A percentile compares a stretch with the other conserved stretches of the same genome.
These are phyloP conservation scores for Termitomyces sp. DNA, from an alignment of 768 basidiomycete genomes.

Conservation along the genomic window DNA sequence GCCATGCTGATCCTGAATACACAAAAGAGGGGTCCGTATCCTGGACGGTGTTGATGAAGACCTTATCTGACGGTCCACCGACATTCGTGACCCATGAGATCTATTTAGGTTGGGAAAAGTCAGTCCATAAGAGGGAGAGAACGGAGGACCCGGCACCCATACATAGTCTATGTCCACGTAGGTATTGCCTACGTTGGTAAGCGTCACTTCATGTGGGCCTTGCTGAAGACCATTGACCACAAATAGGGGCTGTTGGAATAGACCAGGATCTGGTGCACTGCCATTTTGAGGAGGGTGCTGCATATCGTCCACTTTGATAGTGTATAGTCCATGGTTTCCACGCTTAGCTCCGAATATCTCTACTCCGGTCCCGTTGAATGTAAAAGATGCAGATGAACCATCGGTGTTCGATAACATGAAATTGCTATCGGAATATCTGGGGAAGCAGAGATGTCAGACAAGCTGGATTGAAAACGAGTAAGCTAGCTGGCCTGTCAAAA, in stretches of 20 bases:
- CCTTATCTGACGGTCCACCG: constrained; percentile 24
- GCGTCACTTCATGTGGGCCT: constrained; percentile 36
- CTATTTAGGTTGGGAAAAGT: constrained; percentile 19
- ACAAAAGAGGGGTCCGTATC: constrained; percentile 37
- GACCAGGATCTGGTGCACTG: constrained; percentile 18
- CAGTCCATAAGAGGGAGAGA: not conserved
- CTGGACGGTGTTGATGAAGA: constrained; percentile 28
- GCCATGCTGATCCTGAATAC: constrained; percentile 35
- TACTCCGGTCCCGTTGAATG: constrained; percentile 49
- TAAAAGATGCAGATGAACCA: constrained; percentile 35
- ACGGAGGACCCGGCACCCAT: constrained; percentile 12
- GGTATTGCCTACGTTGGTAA: constrained; percentile 26
- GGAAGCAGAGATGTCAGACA: not conserved
- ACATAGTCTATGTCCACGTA: constrained; percentile 52
- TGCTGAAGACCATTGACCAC: constrained; percentile 29
- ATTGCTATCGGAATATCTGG: constrained; percentile 36
- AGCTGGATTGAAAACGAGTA: constrained; percentile 6
- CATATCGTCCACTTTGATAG: constrained; percentile 39
- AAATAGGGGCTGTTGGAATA: constrained; percentile 46
- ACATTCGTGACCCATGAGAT: constrained; percentile 32
- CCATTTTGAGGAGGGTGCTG: constrained; percentile 30
- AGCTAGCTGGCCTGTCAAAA: constrained; percentile 9
- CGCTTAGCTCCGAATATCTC: constrained; percentile 52
- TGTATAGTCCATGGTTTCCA: constrained; percentile 43
- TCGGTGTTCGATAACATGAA: constrained; percentile 36